A percentile compares a stretch with the other conserved stretches of the same genome.
Conservation (phyloP, 169 alveolate genomes). For the Perkinsus marinus region DNA sequence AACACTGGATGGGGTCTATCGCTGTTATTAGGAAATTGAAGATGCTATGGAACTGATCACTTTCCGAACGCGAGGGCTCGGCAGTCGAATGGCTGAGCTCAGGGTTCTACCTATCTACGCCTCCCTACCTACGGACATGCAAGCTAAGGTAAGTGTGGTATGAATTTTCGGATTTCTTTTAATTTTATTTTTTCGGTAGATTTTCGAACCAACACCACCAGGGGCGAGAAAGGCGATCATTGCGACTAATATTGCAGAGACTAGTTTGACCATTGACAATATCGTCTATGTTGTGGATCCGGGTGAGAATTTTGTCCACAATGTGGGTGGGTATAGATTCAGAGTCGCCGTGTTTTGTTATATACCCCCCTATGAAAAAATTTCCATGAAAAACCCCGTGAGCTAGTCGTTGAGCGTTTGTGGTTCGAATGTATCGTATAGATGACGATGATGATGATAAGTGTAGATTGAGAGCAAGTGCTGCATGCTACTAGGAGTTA, state of each 20-base stretch:
- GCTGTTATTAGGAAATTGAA: constrained; percentile 21
- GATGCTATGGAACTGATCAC: constrained; percentile 31
- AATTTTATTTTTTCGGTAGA: neutral
- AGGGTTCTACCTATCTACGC: constrained; percentile 91
- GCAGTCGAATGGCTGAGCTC: constrained; percentile 82
- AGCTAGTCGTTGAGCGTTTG: too few species aligned
- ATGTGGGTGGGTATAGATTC: too few species aligned
- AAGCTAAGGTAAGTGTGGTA: constrained; percentile 90
- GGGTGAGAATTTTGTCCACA: neutral
- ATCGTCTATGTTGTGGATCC: constrained; percentile 82
- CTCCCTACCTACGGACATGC: constrained; percentile 93
- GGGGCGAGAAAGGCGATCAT: constrained; percentile 88
- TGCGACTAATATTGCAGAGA: constrained; percentile 98
- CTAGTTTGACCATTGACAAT: constrained; percentile 95
- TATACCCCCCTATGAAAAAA: too few species aligned
- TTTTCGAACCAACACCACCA: constrained; percentile 46
- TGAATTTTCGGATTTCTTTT: neutral
- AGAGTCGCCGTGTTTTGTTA: too few species aligned
- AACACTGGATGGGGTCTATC: neutral
- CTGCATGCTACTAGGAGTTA: too few species aligned
- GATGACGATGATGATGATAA: too few species aligned
- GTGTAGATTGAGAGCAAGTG: too few species aligned
- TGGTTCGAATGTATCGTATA: too few species aligned
- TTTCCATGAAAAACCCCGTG: too few species aligned
- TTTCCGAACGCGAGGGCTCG: constrained; percentile 63